These are phyloP conservation scores for Rubroshorea leprosula DNA, from an alignment of 345 rosid species.

Conservation along the genomic window DNA sequence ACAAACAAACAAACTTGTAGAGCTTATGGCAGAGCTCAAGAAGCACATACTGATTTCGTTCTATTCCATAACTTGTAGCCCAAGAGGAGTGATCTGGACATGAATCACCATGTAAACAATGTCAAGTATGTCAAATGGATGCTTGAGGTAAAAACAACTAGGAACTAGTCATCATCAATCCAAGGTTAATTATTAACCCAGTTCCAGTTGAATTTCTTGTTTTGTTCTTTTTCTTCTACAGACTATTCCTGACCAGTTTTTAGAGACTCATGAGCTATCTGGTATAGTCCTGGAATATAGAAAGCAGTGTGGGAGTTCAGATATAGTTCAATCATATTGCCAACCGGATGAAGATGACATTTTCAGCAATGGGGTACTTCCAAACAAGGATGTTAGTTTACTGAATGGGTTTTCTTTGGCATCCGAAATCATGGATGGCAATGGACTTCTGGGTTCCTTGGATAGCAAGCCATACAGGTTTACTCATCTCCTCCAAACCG, in stretches of 20 bases:
- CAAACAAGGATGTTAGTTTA: conserved; percentile 12
- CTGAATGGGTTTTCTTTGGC: conserved; percentile 36
- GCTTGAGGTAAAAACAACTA: conserved; percentile 44
- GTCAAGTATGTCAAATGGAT: conserved; percentile 70
- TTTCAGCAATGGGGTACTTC: conserved; percentile 17
- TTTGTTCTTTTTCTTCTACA: conserved; percentile 14
- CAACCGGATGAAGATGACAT: conserved; percentile 45
- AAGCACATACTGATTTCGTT: conserved; percentile 3
- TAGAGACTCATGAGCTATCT: conserved; percentile 44
- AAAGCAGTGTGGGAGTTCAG: conserved; percentile 56
- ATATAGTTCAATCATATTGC: conserved; percentile 50
- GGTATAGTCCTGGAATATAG: conserved; percentile 43
- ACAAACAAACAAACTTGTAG: too few species aligned
- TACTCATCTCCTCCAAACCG: conserved; percentile 48
- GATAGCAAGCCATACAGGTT: conserved; percentile 27
- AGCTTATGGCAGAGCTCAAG: conserved; percentile 1
- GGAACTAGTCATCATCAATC: not conserved
- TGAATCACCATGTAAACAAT: conserved; percentile 77
- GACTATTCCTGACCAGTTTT: conserved; percentile 47
- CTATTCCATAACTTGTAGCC: conserved; percentile 30
- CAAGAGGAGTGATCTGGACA: conserved; percentile 52
- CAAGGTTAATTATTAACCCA: not conserved
- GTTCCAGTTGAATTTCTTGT: not conserved
- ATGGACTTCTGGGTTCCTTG: conserved; percentile 32
- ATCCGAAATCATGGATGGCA: conserved; percentile 39